These are phyloP conservation scores for Lasiodiplodia theobromae DNA, from an alignment of 2,329 filamentous ascomycete species.

Conservation along the genomic window DNA sequence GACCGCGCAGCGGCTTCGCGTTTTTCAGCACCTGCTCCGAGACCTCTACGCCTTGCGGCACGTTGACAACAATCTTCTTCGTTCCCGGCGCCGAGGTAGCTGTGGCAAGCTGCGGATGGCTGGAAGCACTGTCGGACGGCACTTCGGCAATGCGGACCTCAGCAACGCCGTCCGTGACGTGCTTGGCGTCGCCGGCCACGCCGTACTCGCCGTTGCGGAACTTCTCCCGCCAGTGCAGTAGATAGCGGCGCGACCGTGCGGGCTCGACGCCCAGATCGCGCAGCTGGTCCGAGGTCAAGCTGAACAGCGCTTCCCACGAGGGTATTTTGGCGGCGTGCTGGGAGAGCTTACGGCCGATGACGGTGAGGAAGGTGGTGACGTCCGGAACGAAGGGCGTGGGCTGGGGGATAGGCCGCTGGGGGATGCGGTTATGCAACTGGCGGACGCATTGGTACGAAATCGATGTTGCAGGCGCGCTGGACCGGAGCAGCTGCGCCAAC, in stretches of 20 bases:
- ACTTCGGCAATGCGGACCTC: slow-evolving; percentile 66
- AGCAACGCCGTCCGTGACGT: slow-evolving; percentile 70
- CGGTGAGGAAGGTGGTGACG: slow-evolving; percentile 81
- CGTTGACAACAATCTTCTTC: slow-evolving; percentile 67
- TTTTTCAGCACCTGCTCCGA: slow-evolving; percentile 31
- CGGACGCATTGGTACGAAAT: slow-evolving; percentile 38
- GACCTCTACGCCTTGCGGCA: slow-evolving; percentile 52
- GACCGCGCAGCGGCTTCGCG: slow-evolving; percentile 49
- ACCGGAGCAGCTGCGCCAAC: slow-evolving; percentile 18
- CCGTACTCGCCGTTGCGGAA: slow-evolving; percentile 81
- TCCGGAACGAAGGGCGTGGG: slow-evolving; percentile 89
- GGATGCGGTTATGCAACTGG: slow-evolving; percentile 49
- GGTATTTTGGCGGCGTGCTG: slow-evolving; percentile 86
- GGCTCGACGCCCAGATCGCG: slow-evolving; percentile 87
- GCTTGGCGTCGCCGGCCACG: slow-evolving; percentile 79
- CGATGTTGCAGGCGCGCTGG: slow-evolving; percentile 14
- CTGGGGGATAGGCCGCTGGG: slow-evolving; percentile 62
- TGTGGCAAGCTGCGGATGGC: slow-evolving; percentile 46
- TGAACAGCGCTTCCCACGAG: slow-evolving; percentile 90
- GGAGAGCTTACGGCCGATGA: slow-evolving; percentile 87
- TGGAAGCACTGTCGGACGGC: slow-evolving; percentile 38
- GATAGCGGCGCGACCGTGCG: slow-evolving; percentile 79
- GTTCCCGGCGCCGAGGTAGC: slow-evolving; percentile 62
- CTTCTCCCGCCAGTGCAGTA: slow-evolving; percentile 85
- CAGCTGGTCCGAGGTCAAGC: slow-evolving; percentile 77